A percentile compares a stretch with the other conserved stretches of the same genome.
Evolutionary conservation across 2,329 filamentous ascomycete genomes (phyloP).

Genomic region (Ophiocordyceps unilateralis): DNA sequence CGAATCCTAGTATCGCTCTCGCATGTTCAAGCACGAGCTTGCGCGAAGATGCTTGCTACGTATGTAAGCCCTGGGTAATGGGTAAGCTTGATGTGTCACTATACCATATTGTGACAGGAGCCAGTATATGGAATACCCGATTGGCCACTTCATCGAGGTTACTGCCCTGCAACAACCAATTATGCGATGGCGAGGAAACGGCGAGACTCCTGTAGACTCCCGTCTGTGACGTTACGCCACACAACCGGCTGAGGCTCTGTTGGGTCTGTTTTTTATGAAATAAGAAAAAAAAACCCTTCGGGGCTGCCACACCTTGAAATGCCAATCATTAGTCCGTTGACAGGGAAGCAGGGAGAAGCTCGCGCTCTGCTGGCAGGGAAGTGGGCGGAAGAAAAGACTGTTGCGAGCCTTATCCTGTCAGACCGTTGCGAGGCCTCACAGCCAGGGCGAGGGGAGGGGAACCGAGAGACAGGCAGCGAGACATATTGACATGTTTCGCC

Average conservation of each 20-base stretch:
- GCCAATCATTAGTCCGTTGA: too few species aligned
- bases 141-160: too few species aligned
- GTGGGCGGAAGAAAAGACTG: too few species aligned
- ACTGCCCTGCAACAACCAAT: too few species aligned
- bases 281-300: too few species aligned
- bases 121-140: constrained; percentile 1
- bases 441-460: neutral
- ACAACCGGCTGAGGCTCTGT: too few species aligned
- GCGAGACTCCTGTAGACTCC: neutral
- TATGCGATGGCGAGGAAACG: too few species aligned
- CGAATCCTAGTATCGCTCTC: too few species aligned
- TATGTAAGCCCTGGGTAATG: neutral
- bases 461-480: neutral
- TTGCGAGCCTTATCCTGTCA: neutral
- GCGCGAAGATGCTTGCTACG: neutral
- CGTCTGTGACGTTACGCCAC: neutral
- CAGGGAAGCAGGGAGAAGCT: too few species aligned
- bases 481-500: neutral
- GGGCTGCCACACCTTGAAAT: neutral
- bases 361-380: too few species aligned
- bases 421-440: neutral
- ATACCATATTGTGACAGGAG: constrained; percentile 4
- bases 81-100: constrained; percentile 5
- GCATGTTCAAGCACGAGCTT: neutral
- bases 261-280: too few species aligned